Evolutionary conservation across 2,329 filamentous ascomycete species (phyloP).

Genomic region (Fusarium tjaetaba): DNA sequence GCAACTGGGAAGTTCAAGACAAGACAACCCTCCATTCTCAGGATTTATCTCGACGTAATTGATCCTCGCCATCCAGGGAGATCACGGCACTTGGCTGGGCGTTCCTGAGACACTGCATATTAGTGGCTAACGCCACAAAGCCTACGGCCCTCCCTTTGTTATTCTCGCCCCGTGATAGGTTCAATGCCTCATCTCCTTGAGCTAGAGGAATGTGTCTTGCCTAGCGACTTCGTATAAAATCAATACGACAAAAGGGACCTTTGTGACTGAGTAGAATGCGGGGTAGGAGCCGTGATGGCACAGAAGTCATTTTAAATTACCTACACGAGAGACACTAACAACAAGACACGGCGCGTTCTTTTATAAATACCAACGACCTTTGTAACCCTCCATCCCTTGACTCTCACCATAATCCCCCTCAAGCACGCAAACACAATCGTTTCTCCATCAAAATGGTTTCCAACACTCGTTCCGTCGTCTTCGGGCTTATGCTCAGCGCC

Average conservation of each 20-base stretch:
- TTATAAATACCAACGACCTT: neutral
- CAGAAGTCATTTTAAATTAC: neutral
- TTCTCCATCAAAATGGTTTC: neutral
- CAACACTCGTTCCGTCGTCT: constrained; percentile 16
- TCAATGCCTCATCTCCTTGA: neutral
- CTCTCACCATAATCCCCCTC: neutral
- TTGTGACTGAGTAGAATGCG: neutral
- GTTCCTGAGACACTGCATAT: neutral
- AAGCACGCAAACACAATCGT: neutral
- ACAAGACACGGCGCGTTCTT: neutral
- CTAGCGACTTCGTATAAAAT: neutral
- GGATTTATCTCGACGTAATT: neutral
- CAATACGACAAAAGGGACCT: neutral
- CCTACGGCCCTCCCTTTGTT: neutral
- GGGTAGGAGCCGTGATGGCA: neutral
- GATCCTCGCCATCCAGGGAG: neutral
- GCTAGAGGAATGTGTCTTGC: neutral
- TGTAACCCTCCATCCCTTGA: neutral
- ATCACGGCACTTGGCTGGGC: neutral
- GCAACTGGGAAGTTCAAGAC: too few relatives aligned
- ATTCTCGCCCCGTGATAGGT: neutral
- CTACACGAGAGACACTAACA: neutral
- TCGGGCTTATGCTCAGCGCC: constrained; percentile 7
- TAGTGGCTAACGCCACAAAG: neutral
- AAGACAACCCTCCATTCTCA: neutral